phyloP scores from a whole-genome alignment of 176 grass and related monocot species.

The Oryza australiensis region DNA sequence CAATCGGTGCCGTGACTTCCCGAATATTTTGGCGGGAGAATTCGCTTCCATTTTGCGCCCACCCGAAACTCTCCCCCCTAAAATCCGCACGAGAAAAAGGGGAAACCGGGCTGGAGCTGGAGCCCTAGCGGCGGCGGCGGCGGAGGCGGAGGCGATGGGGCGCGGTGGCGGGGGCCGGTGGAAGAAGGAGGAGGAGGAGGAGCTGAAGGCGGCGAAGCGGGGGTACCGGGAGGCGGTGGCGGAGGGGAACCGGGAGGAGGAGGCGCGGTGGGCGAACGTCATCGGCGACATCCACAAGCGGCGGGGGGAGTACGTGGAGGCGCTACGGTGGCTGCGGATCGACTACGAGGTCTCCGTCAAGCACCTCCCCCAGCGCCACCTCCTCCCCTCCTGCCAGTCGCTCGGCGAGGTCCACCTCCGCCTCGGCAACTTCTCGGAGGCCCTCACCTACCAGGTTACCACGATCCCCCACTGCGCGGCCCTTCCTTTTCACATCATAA shows the following conservation, averaged over 20 bases:
- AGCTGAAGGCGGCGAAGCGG: conserved; percentile 64
- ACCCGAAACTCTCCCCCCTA: background rate
- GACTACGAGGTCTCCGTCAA: conserved; percentile 80
- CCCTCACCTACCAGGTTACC: conserved; percentile 71
- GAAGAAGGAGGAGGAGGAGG: conserved; percentile 62
- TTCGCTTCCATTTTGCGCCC: background rate
- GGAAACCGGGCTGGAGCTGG: conserved; percentile 18
- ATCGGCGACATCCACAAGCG: conserved; percentile 89
- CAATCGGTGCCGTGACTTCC: background rate
- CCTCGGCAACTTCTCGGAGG: conserved; percentile 59
- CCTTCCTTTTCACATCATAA: background rate
- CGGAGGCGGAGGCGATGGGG: conserved; percentile 34
- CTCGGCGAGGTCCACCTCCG: conserved; percentile 88
- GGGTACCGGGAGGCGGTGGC: conserved; percentile 55
- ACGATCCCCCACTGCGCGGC: background rate
- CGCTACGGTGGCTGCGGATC: conserved; percentile 65
- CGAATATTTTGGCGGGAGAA: conserved; percentile 52
- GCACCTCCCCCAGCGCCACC: conserved; percentile 76
- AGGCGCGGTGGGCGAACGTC: conserved; percentile 84
- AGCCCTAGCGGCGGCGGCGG: conserved; percentile 33
- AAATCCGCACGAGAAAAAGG: background rate
- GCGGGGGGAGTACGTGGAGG: conserved; percentile 82
- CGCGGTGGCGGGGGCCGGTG: conserved; percentile 19
- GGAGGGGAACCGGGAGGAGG: conserved; percentile 80
- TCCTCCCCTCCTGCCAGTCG: conserved; percentile 80